A percentile compares a stretch with the other conserved stretches of the same genome.
phyloP scores from a whole-genome alignment of 495 filamentous ascomycete species.

The Copromyces sp. region DNA sequence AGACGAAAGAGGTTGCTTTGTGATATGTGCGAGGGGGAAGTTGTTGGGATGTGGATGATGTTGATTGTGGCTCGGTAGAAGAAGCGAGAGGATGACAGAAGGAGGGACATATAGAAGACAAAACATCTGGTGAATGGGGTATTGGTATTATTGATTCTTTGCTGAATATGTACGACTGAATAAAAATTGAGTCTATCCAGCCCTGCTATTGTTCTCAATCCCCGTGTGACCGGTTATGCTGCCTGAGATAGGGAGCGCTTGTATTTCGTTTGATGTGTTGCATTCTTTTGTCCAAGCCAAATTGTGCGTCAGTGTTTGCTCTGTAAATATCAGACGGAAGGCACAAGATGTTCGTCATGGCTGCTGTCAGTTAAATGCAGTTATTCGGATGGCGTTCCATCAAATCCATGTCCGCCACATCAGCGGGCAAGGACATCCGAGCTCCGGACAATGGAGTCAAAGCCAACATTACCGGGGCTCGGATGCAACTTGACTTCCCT shows the following conservation, averaged over 20 bases:
- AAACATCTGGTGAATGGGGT: not conserved
- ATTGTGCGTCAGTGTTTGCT: not conserved
- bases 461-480: not conserved
- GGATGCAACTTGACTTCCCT: not conserved
- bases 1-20: not conserved
- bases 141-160: not conserved
- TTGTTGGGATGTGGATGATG: not conserved
- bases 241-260: not conserved
- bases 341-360: too few species aligned
- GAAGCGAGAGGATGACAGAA: not conserved
- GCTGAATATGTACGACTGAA: not conserved
- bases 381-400: not conserved
- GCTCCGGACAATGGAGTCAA: not conserved
- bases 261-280: not conserved
- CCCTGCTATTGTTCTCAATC: not conserved
- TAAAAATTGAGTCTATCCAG: not conserved
- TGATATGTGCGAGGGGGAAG: not conserved
- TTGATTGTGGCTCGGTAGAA: not conserved
- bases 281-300: not conserved
- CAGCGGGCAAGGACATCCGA: not conserved
- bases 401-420: not conserved
- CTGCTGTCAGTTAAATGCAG: not conserved
- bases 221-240: not conserved
- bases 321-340: not conserved
- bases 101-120: not conserved